Base-by-base conservation (phyloP, 148 eudicot genomes). In the Diospyros kaki region DNA sequence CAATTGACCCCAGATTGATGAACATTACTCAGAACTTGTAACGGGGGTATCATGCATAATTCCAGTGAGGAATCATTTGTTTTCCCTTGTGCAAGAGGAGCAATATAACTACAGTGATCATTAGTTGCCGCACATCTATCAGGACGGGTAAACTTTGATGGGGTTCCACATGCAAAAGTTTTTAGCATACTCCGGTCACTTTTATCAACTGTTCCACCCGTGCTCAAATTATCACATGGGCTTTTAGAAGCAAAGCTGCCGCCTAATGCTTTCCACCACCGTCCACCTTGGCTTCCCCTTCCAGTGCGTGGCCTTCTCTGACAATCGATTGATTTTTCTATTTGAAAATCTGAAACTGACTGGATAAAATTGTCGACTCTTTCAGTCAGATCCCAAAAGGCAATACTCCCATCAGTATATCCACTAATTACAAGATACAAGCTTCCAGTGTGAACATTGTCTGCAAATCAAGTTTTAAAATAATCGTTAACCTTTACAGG, bases 231-330 rank as follows among this genome's bases (percentile, higher is more conserved):
- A 66, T 64, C 63, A 8, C 59, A 58, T 39, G 78, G 78, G 63
- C 76, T 82, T 55, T 75, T 70, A 70, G 68, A 67, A 4, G 75
- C 44, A 53, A 58, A 8, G 54, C 78, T 63, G 44, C 58, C 71
- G 63, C 71, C 86, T 55, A 84, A 65, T 60, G 93, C 83, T 82
- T 92, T 85, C 94, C 99, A 86, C 94, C 94, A 83, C 58, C 99
- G 84, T 75, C 99, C 99, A 77, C 99, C 99, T 86, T 95, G 99
- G 89, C 99, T 95, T 84, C 99, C 99, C 85, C 99, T 93, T 66
- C 99, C 99, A 58, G 99, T 95, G 43, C 94, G 94, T 72, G 99
- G 99, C 46, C 99, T 86, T 83, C 86, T 89, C 87, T 95, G 96
- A 80, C 76, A 80, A 73, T 93, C 93, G 39, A 79, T 75, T 42